These are phyloP conservation scores for Gelatoporia subvermispora DNA, from an alignment of 768 basidiomycete genomes.

Conservation along the genomic window DNA sequence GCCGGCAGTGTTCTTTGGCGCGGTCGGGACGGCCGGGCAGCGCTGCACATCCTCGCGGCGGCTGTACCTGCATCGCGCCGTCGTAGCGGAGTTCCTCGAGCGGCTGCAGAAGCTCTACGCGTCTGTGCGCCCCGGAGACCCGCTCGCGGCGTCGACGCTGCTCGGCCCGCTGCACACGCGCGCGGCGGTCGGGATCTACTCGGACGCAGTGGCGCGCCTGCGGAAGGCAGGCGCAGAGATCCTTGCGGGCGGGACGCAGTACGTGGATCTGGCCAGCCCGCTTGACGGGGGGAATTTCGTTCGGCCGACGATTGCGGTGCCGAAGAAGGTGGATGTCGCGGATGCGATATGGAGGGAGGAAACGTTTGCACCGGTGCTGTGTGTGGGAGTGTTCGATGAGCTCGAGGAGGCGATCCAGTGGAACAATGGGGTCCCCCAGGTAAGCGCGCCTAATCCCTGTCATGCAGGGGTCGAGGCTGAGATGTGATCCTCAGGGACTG, in stretches of 20 bases:
- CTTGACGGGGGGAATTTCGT: constrained; percentile 81
- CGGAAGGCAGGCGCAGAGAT: constrained; percentile 68
- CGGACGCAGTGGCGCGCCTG: constrained; percentile 55
- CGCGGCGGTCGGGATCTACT: constrained; percentile 65
- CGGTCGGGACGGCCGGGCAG: constrained; percentile 74
- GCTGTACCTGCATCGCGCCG: constrained; percentile 78
- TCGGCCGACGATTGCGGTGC: constrained; percentile 78
- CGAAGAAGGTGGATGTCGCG: constrained; percentile 47
- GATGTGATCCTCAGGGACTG: constrained; percentile 55
- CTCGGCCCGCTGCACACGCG: constrained; percentile 83
- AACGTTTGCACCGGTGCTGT: constrained; percentile 86
- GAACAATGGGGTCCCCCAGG: constrained; percentile 88
- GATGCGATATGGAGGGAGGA: constrained; percentile 72
- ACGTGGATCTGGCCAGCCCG: constrained; percentile 32
- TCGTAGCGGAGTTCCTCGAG: constrained; percentile 72
- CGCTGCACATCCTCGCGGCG: constrained; percentile 91
- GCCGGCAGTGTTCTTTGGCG: constrained; percentile 89
- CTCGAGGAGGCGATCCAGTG: constrained; percentile 82
- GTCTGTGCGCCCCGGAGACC: constrained; percentile 77
- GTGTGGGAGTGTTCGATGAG: constrained; percentile 81
- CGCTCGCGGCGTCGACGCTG: constrained; percentile 65
- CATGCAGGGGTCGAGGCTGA: constrained; percentile 2
- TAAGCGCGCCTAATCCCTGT: constrained; percentile 22
- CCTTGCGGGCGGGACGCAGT: constrained; percentile 63
- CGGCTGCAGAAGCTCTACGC: constrained; percentile 72